Evolutionary conservation across 768 basidiomycete genomes (phyloP), one percentile per base, ranked within the genome.

Genomic region (Auricularia sp.): DNA sequence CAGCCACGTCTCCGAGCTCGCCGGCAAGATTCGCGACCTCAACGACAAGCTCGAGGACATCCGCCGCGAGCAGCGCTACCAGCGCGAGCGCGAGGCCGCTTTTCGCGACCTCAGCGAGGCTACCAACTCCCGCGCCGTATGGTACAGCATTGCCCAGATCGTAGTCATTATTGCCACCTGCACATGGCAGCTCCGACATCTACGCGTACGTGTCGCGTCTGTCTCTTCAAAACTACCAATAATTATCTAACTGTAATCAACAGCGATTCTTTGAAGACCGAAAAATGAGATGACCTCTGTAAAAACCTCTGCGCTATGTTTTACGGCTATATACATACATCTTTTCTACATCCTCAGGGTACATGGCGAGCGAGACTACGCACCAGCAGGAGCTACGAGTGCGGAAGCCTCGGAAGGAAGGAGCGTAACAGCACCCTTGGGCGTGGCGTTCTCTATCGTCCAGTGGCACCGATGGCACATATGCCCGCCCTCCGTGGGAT

Each of bases 41-140:
- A 99, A 98, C 76, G 83, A 86, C 71, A 96, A 93, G 75, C 80
- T 99, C 61, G 91, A 91, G 74, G 93, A 96, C 70, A 89, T 98
- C 64, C 82, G 93, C 58, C 81, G 93, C 33, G 97, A 98, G 76
- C 97, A 99, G 77, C 91, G 95, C 75, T 99, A 98, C 73, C 96
- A 98, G 78, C 83, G 97, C 53, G 96, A 99, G 77, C 80, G 97
- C 68, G 97, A 99, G 76, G 81, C 90, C 11, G 88, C 91, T 69
- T 99, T 90, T 73, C 79, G 97, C 44, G 79, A 93, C 75, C 75
- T 98, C 67, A 94, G 91, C 69, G 97, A 99, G 76, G 74, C 76
- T 16, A 96, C 93, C 44, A 99, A 99, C 76, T 78, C 87, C n/a
- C 79, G 87, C 66, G 94, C 97, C 1, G 90, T 98, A 56, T 98